Base-by-base conservation (phyloP, 768 basidiomycete genomes). In the Coprinopsis sp. region DNA sequence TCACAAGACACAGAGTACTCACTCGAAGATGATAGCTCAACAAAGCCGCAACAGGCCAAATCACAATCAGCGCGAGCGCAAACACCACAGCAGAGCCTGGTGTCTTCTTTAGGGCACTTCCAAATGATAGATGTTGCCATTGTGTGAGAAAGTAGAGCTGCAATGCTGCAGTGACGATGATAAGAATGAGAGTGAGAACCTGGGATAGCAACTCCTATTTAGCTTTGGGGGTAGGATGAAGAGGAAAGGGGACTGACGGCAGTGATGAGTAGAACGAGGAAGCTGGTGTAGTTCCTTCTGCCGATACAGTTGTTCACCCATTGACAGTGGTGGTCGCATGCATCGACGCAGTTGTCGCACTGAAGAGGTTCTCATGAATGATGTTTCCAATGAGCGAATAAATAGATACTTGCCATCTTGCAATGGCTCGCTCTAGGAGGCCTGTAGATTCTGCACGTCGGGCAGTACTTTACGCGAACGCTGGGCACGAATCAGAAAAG, bases 261-360 rank as follows among this genome's bases (percentile, higher is more conserved):
- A 28, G 81, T 78, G 31, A 84, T 62, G n/a, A 99, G 72, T 54
- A 94, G 81, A 0, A 78, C 81, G 51, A 95, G 83, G 67, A 99
- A 99, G n/a, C 83, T 76, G 14, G 91, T 87, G 62, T 99, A 98
- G 62, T 97, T 98, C 36, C 93, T 83, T 31, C 91, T 79, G 6
- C 96, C 96, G 31, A 99, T 78, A 61, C 96, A 98, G 61, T 92
- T 96, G 63, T 97, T 96, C 16, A 99, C 81, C 87, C 85, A 88
- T 59, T 84, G 84, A 52, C 85, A 89, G 59, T 91, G 91, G 59
- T 94, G 89, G 62, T 95, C 93, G 54, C 94, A 97, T 8, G 85
- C 84, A 54, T 97, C 94, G 13, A 97, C 91, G 59, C 95, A 99
- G 60, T 98, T 98, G 56, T 96, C 91, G 61, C 95, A 99, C 87